A percentile compares a stretch with the other conserved stretches of the same genome.
Conservation (phyloP, 2,329 filamentous ascomycete species). For the Colletotrichum salicis region DNA sequence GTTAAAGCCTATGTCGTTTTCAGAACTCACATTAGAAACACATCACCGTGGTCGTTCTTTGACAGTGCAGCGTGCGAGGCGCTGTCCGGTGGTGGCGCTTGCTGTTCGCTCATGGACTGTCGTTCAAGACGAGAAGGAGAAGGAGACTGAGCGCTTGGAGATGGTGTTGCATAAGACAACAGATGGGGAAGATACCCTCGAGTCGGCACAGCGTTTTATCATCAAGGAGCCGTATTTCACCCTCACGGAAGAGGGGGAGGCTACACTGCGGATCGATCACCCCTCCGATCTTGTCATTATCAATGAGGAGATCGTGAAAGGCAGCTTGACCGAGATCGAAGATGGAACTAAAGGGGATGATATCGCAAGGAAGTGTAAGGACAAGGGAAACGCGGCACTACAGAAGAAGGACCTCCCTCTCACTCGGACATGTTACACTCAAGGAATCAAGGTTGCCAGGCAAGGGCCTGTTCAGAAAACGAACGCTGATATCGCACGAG, state of each 20-base stretch:
- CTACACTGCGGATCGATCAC: constrained; percentile 51
- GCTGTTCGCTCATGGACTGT: constrained; percentile 44
- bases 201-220: constrained; percentile 47
- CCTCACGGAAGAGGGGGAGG: constrained; percentile 50
- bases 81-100: constrained; percentile 41
- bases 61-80: constrained; percentile 39
- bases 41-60: constrained; percentile 44
- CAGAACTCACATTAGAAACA: constrained; percentile 42
- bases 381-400: constrained; percentile 44
- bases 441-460: constrained; percentile 38
- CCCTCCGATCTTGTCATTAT: constrained; percentile 44
- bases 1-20: constrained; percentile 40
- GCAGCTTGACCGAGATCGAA: neutral
- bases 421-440: constrained; percentile 42
- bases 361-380: constrained; percentile 39
- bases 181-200: constrained; percentile 45
- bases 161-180: constrained; percentile 48
- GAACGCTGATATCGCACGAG: constrained; percentile 39
- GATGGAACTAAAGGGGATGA: constrained; percentile 1
- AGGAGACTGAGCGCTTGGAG: constrained; percentile 44
- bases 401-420: constrained; percentile 35
- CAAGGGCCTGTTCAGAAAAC: constrained; percentile 3
- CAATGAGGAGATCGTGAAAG: neutral
- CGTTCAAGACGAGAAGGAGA: constrained; percentile 42
- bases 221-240: constrained; percentile 64